phyloP scores from a whole-genome alignment of 805 yeast genomes.

The Candida palmyrensis region DNA sequence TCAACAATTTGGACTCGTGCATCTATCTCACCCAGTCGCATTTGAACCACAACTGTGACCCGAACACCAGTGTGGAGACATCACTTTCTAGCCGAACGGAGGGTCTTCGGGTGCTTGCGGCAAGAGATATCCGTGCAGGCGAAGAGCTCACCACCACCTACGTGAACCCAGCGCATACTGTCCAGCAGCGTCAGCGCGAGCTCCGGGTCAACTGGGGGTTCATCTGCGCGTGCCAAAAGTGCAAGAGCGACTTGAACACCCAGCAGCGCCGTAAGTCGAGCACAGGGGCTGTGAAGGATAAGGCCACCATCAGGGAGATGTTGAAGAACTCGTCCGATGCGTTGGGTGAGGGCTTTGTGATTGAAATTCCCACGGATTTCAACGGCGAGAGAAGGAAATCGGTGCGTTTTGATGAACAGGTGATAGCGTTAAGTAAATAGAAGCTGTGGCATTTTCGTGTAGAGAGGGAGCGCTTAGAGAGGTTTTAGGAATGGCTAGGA shows the following conservation, averaged over 20 bases:
- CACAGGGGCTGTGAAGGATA: constrained; percentile 15
- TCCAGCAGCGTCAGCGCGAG: constrained; percentile 58
- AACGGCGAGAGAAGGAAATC: constrained; percentile 51
- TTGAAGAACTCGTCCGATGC: constrained; percentile 37
- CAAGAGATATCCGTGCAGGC: constrained; percentile 50
- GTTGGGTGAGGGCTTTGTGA: constrained; percentile 37
- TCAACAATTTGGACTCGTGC: constrained; percentile 65
- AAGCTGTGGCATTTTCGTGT: too few relatives aligned
- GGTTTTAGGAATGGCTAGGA: too few relatives aligned
- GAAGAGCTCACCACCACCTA: constrained; percentile 70
- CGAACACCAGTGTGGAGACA: constrained; percentile 54
- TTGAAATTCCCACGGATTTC: constrained; percentile 37
- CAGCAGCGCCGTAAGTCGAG: constrained; percentile 45
- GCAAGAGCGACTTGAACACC: constrained; percentile 48
- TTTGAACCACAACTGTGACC: constrained; percentile 72
- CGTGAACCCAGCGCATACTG: constrained; percentile 60
- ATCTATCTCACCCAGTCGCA: constrained; percentile 61
- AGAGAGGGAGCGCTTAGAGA: too few relatives aligned
- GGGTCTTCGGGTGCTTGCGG: constrained; percentile 59
- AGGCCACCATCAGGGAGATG: constrained; percentile 44
- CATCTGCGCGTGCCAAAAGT: constrained; percentile 60
- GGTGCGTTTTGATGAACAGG: constrained; percentile 61
- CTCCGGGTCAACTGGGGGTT: constrained; percentile 79
- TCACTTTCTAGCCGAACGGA: constrained; percentile 38
- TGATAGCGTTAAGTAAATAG: constrained; percentile 43